Conservation (phyloP, 805 yeast genomes). For the Kregervanrija delftensis region DNA sequence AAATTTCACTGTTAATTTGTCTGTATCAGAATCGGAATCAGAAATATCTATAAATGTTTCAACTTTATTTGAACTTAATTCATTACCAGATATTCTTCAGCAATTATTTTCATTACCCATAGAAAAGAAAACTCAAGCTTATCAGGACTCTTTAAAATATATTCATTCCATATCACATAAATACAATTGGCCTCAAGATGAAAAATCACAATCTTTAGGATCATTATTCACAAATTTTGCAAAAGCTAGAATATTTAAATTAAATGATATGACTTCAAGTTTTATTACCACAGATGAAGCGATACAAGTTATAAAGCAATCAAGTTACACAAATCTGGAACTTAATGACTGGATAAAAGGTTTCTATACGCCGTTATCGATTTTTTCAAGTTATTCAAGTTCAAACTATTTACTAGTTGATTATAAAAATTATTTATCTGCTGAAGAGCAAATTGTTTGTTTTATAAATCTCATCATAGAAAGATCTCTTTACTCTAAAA, state of each 20-base stretch:
- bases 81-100: no score
- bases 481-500: not conserved
- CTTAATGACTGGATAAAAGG: slow-evolving; percentile 18
- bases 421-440: slow-evolving; percentile 12
- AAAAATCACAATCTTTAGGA: not conserved
- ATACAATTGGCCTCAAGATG: slow-evolving; percentile 2
- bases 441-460: slow-evolving; percentile 15
- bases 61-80: no score
- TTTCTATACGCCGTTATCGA: slow-evolving; percentile 18
- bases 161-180: not conserved
- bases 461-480: slow-evolving; percentile 11
- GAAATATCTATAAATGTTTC: no score
- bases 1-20: no score
- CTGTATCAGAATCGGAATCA: no score
- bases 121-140: no score
- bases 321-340: slow-evolving; percentile 1
- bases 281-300: slow-evolving; percentile 3
- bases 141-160: not conserved
- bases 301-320: not conserved
- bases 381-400: slow-evolving; percentile 6
- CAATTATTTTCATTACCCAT: no score
- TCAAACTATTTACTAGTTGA: slow-evolving; percentile 15
- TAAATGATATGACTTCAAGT: slow-evolving; percentile 13
- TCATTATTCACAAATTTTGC: slow-evolving; percentile 14
- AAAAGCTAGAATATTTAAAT: slow-evolving; percentile 15